Base-by-base conservation (phyloP, 768 basidiomycete genomes). In the Tylopilus sp. region DNA sequence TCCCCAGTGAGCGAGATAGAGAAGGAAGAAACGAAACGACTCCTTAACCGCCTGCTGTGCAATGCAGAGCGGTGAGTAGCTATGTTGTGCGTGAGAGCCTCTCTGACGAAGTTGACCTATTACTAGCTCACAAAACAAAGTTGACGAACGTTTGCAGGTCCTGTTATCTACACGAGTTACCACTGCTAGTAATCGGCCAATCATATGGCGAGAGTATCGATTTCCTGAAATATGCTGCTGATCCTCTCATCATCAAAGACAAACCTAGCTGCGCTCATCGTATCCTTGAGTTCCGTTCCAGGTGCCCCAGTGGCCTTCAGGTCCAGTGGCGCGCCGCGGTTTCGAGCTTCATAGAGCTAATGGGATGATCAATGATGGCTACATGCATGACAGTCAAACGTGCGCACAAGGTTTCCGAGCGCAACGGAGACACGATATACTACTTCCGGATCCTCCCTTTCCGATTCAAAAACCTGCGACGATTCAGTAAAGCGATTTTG, bases 341-440 rank as follows among this genome's bases (percentile, higher is more conserved):
- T 66, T 58, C 74, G 80, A 23, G 75, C 70, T 4, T 75, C 74
- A 56, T 79, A 74, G 4, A 79, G 69, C 86, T 89, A 53, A 40
- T 41, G 31, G 30, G 13, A 39, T 25, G 47, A 49, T 51, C 4
- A 25, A 15, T 31, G 43, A 51, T 36, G 22, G 45, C 38, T 12
- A 47, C 7, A 48, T 33, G 38, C 42, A 21, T 3, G 18, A 40
- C 44, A 36, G 26, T 10, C 6, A 21, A 52, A 33, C 20, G 40
- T 45, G 66, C 80, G 60, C 56, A 89, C 89, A 28, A 80, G 65
- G 65, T 91, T 90, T 21, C 89, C 89, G 11, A 91, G 73, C 6
- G 80, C 88, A 25, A 88, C 86, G 11, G 84, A 70, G 9, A 80
- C 74, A 31, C 89, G 82, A 64, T 91, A 91, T 22, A 75, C 76